Percentiles rank a stretch among this genome's conserved stretches.
phyloP scores from a whole-genome alignment of 352 stramenopile species.

The Phytopythium aichiense region DNA sequence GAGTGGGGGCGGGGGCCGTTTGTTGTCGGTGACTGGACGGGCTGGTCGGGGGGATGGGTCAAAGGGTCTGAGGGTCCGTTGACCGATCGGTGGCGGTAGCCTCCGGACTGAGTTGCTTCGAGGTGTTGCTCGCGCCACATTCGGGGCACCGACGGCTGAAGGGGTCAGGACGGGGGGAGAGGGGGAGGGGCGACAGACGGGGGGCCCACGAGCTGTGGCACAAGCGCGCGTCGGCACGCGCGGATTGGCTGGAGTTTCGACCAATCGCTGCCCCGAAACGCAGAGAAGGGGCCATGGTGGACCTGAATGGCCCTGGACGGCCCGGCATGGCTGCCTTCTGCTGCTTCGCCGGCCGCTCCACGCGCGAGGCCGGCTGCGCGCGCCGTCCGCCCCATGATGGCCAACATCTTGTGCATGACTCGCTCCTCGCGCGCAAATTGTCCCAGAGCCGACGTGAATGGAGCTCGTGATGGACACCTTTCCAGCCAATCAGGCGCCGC shows the following conservation, averaged over 20 bases:
- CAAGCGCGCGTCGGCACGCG: neutral
- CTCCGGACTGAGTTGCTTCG: neutral
- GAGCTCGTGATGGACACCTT: neutral
- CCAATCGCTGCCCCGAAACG: neutral
- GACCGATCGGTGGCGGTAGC: neutral
- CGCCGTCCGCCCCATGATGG: no score
- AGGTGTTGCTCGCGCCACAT: neutral
- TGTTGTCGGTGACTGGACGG: no score
- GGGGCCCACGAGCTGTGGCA: neutral
- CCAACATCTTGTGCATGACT: neutral
- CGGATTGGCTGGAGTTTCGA: neutral
- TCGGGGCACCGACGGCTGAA: neutral
- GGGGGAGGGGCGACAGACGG: neutral
- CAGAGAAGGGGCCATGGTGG: neutral
- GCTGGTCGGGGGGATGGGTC: neutral
- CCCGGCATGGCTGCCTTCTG: no score
- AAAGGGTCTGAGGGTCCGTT: neutral
- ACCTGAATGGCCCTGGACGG: neutral
- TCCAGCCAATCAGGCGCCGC: neutral
- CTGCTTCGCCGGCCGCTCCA: neutral
- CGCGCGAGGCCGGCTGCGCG: no score
- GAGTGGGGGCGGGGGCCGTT: neutral
- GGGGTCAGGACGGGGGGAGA: neutral
- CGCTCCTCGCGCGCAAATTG: neutral
- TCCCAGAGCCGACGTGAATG: neutral